phyloP scores from a whole-genome alignment of 176 grass and related monocot species.

The Carex cristatella region DNA sequence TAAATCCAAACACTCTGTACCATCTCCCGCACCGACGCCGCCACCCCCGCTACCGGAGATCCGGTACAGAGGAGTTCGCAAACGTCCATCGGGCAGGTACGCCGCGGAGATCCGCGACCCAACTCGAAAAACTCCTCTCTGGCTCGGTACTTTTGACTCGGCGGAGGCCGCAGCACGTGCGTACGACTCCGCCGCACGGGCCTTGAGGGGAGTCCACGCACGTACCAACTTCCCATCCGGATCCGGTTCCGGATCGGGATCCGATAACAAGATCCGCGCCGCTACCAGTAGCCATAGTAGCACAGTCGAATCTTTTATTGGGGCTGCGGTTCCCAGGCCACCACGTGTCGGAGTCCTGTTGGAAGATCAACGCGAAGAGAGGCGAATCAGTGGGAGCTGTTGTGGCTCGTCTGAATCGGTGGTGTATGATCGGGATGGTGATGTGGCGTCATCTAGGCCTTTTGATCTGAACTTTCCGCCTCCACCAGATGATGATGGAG shows the following conservation, averaged over 20 bases:
- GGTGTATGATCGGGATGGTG: constrained; percentile 43
- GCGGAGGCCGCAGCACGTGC: constrained; percentile 73
- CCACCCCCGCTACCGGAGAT: constrained; percentile 32
- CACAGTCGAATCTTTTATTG: constrained; percentile 72
- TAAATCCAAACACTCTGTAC: constrained; percentile 27
- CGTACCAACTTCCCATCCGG: constrained; percentile 49
- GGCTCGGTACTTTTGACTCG: constrained; percentile 74
- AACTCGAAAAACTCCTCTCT: constrained; percentile 55
- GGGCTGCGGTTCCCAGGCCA: constrained; percentile 32
- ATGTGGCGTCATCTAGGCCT: constrained; percentile 36
- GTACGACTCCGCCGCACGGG: constrained; percentile 65
- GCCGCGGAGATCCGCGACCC: constrained; percentile 88
- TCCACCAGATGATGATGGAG: constrained; percentile 16
- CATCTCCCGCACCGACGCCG: constrained; percentile 15
- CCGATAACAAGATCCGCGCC: constrained; percentile 2
- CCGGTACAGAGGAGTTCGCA: constrained; percentile 56
- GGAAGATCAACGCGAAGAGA: constrained; percentile 10
- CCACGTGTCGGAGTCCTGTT: not conserved
- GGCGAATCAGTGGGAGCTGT: constrained; percentile 59
- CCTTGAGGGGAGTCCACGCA: constrained; percentile 47
- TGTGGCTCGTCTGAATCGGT: constrained; percentile 63
- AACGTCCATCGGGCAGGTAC: constrained; percentile 61
- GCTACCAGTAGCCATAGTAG: constrained; percentile 72
- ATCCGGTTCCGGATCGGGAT: not conserved
- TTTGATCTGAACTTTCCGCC: constrained; percentile 76